These are phyloP conservation scores for Heterobasidion occidentale DNA, from an alignment of 1,284 basidiomycete genomes.

Conservation along the genomic window DNA sequence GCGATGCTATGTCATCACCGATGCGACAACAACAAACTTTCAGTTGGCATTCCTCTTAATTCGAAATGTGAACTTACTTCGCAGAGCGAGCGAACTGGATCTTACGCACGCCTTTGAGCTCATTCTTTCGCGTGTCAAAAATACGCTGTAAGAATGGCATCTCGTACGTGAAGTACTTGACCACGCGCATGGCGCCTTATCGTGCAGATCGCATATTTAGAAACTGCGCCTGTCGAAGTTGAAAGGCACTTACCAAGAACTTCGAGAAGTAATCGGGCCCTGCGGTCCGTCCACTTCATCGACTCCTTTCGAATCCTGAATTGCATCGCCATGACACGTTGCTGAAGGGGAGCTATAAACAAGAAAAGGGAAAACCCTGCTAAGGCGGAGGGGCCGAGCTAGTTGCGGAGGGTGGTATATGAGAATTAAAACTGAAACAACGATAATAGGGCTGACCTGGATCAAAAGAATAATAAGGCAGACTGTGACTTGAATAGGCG, in stretches of 20 bases:
- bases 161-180: conserved; percentile 88
- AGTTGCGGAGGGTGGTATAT: neutral
- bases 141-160: conserved; percentile 65
- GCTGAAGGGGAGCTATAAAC: conserved; percentile 56
- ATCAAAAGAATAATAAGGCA: conserved; percentile 63
- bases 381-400: conserved; percentile 74
- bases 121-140: conserved; percentile 41
- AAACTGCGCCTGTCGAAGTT: no score
- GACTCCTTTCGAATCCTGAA: conserved; percentile 68
- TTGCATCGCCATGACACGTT: conserved; percentile 65
- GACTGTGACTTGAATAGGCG: conserved; percentile 65
- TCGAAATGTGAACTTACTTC: conserved; percentile 34
- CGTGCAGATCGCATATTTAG: neutral
- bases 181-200: conserved; percentile 72
- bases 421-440: neutral
- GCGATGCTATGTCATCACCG: conserved; percentile 30
- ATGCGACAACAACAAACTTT: neutral
- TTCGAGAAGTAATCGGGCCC: conserved; percentile 79
- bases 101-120: conserved; percentile 45
- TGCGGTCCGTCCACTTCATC: conserved; percentile 89
- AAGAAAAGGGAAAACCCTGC: conserved; percentile 81
- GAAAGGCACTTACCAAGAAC: conserved; percentile 40
- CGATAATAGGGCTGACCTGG: conserved; percentile 26
- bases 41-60: conserved; percentile 1
- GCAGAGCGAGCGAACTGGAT: conserved; percentile 57